Percentiles rank a stretch among this genome's conserved stretches.
phyloP scores from a whole-genome alignment of 306 rosid genomes.

The Fagus crenata region DNA sequence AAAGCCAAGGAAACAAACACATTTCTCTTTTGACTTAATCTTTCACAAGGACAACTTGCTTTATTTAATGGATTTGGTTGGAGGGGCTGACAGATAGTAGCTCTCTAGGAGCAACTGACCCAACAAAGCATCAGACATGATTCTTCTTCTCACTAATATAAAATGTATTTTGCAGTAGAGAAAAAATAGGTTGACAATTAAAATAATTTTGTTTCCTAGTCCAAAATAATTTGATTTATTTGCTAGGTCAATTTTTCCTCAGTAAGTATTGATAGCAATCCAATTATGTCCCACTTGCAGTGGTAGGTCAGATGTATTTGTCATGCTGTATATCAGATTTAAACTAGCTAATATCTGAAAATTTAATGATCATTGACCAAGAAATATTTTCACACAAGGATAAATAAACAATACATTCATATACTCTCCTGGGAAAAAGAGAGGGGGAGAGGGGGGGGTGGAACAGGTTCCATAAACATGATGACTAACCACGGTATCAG shows the following conservation, averaged over 20 bases:
- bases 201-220: too few relatives aligned
- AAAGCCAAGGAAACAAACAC: conserved; percentile 17
- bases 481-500: conserved; percentile 69
- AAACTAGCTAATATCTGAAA: background rate
- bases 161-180: background rate
- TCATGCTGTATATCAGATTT: conserved; percentile 18
- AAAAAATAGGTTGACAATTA: too few relatives aligned
- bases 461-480: conserved; percentile 25
- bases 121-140: conserved; percentile 20
- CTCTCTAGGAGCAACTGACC: conserved; percentile 5
- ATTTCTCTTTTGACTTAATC: background rate
- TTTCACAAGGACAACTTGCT: too few relatives aligned
- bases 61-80: too few relatives aligned
- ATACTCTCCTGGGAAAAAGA: background rate
- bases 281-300: background rate
- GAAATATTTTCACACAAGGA: background rate
- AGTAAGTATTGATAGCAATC: background rate
- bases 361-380: background rate
- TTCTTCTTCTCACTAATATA: conserved; percentile 11
- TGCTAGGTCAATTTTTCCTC: too few relatives aligned
- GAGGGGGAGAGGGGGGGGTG: conserved; percentile 8
- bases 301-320: conserved; percentile 19
- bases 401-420: conserved; percentile 5
- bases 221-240: too few relatives aligned
- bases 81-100: too few relatives aligned